Conservation (phyloP, 75 land plant genomes). For the Selaginella moellendorffii region DNA sequence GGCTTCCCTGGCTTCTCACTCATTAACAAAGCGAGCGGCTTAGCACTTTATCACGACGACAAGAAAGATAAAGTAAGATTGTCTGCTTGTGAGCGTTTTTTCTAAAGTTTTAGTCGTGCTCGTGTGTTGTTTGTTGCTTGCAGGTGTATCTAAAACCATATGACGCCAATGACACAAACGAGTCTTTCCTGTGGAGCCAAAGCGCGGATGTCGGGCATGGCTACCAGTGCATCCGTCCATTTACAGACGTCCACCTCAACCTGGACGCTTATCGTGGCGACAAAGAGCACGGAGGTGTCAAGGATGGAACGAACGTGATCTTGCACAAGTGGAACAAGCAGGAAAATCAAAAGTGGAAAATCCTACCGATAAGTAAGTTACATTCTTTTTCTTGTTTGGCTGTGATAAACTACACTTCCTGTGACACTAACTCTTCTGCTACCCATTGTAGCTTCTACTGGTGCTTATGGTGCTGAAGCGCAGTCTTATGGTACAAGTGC, state of each 20-base stretch:
- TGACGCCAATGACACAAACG: slow-evolving; percentile 10
- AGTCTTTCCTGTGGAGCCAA: slow-evolving; percentile 32
- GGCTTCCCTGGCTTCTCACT: not conserved
- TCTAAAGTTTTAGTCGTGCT: not conserved
- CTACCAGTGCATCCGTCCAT: slow-evolving; percentile 50
- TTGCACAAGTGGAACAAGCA: slow-evolving; percentile 57
- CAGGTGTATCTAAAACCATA: not conserved
- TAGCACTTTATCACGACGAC: not conserved
- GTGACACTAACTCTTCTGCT: not conserved
- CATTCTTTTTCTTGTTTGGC: not conserved
- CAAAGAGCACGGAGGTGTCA: slow-evolving; percentile 52
- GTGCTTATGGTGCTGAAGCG: not conserved
- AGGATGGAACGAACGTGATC: slow-evolving; percentile 43
- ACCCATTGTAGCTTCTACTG: not conserved
- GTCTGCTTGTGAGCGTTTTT: not conserved
- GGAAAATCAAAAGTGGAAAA: slow-evolving; percentile 80
- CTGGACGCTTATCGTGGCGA: slow-evolving; percentile 60
- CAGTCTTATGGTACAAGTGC: not conserved
- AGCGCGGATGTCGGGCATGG: slow-evolving; percentile 57
- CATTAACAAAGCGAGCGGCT: not conserved
- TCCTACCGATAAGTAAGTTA: slow-evolving; percentile 61
- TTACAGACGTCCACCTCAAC: slow-evolving; percentile 45
- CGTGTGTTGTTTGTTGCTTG: not conserved
- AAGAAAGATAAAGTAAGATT: slow-evolving; percentile 3
- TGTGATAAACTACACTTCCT: not conserved